Evolutionary conservation across 139 green algal species (phyloP).

Genomic region (Chlamydomonas sp.): DNA sequence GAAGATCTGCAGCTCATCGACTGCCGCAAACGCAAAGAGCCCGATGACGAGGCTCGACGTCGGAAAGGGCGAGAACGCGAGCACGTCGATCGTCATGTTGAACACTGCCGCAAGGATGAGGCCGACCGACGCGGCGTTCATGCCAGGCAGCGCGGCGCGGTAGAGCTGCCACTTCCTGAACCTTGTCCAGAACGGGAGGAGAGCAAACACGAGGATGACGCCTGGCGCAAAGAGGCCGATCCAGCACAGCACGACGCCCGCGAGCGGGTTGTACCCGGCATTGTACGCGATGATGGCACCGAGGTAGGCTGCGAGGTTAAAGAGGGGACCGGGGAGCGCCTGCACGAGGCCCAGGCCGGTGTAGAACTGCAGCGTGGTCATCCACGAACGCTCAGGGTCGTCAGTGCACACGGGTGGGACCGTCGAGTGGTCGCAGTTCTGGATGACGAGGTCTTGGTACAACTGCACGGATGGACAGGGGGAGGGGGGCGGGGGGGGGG

Average conservation of each 20-base stretch:
- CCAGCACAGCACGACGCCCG: conserved; percentile 69
- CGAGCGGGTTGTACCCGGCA: conserved; percentile 34
- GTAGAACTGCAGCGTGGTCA: conserved; percentile 81
- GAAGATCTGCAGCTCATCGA: conserved; percentile 54
- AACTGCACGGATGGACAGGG: too few relatives aligned
- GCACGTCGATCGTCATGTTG: conserved; percentile 59
- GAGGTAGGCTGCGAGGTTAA: conserved; percentile 96
- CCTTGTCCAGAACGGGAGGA: conserved; percentile 84
- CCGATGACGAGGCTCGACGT: conserved; percentile 62
- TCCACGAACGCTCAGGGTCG: conserved; percentile 43
- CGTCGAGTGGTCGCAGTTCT: background rate
- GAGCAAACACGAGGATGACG: conserved; percentile 85
- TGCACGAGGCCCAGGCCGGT: conserved; percentile 52
- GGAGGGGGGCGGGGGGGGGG: too few relatives aligned
- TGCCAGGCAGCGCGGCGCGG: conserved; percentile 27
- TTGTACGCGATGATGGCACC: conserved; percentile 70
- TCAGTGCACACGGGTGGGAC: background rate
- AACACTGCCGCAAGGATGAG: conserved; percentile 82
- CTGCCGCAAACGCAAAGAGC: conserved; percentile 56
- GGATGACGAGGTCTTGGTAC: background rate
- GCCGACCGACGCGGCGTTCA: conserved; percentile 81
- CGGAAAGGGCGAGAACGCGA: conserved; percentile 49
- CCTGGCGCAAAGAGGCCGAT: conserved; percentile 84
- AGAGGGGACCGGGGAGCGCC: conserved; percentile 82
- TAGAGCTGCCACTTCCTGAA: conserved; percentile 58